Conservation (phyloP, 805 yeast genomes). For the Candida boidinii region DNA sequence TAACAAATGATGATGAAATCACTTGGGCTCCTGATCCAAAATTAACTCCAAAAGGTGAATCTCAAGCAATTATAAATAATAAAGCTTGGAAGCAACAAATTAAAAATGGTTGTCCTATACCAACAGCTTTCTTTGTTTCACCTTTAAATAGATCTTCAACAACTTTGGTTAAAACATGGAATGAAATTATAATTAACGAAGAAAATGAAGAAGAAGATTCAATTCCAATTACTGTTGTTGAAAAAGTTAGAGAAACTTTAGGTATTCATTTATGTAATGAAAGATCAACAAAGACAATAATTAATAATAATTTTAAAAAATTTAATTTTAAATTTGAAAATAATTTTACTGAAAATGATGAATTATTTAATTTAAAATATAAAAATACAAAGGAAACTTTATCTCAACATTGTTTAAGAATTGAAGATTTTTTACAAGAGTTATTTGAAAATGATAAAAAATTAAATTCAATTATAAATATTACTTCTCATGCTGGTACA, state of each 20-base stretch:
- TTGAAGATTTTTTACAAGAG: conserved; percentile 35
- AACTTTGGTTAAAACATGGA: conserved; percentile 46
- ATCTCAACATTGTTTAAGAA: conserved; percentile 40
- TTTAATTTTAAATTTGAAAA: conserved; percentile 36
- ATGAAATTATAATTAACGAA: conserved; percentile 24
- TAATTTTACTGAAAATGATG: conserved; percentile 41
- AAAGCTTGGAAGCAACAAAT: conserved; percentile 35
- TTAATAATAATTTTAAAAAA: conserved; percentile 28
- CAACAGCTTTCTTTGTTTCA: conserved; percentile 45
- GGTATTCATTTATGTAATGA: conserved; percentile 56
- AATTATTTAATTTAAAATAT: conserved; percentile 31
- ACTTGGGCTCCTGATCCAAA: conserved; percentile 55
- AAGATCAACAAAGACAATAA: conserved; percentile 32
- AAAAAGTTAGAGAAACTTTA: conserved; percentile 50
- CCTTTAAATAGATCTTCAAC: conserved; percentile 59
- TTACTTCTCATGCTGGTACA: conserved; percentile 57
- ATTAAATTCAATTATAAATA: conserved; percentile 29
- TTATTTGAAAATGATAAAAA: conserved; percentile 27
- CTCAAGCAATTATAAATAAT: conserved; percentile 45
- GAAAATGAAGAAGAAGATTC: too few relatives aligned
- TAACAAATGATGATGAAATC: conserved; percentile 45
- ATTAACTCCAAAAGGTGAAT: conserved; percentile 45
- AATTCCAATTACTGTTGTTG: too few relatives aligned
- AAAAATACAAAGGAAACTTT: conserved; percentile 39
- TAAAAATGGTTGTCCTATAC: conserved; percentile 42